Evolutionary conservation across 805 yeast species (phyloP).

Genomic region (Candida krabiensis): DNA sequence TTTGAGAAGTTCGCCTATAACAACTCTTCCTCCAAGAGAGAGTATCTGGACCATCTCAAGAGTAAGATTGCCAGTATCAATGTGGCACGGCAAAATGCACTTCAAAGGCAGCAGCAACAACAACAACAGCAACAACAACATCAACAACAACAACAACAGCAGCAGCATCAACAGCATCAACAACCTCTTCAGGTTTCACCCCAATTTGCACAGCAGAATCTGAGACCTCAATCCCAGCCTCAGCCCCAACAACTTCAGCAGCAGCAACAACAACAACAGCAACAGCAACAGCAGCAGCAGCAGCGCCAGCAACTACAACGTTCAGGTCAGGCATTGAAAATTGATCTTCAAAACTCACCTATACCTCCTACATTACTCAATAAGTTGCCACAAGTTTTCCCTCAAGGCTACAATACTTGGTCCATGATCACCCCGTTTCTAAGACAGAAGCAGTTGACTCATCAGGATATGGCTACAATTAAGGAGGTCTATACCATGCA

Average conservation of each 20-base stretch:
- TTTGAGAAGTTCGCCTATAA: conserved; percentile 66
- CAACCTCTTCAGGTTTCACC: conserved; percentile 1
- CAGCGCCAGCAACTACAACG: conserved; percentile 25
- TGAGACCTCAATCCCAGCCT: conserved; percentile 6
- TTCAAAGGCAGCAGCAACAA: conserved; percentile 25
- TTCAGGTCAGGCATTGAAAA: conserved; percentile 16
- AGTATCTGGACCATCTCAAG: conserved; percentile 52
- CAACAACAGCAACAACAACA: conserved; percentile 24
- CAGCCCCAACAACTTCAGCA: conserved; percentile 27
- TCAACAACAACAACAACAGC: conserved; percentile 27
- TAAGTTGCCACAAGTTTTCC: conserved; percentile 67
- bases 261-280: conserved; percentile 26
- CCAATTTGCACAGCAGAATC: conserved; percentile 2
- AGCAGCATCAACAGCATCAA: conserved; percentile 10
- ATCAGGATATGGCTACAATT: conserved; percentile 56
- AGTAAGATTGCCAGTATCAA: conserved; percentile 38
- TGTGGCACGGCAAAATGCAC: conserved; percentile 32
- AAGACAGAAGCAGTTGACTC: conserved; percentile 53
- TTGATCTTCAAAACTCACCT: conserved; percentile 60
- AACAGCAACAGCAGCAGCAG: conserved; percentile 29
- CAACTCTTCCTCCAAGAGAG: conserved; percentile 56
- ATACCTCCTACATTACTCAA: conserved; percentile 69
- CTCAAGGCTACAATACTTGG: conserved; percentile 82
- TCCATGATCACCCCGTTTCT: conserved; percentile 67
- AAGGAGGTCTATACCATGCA: conserved; percentile 70